Base-by-base conservation (phyloP, 352 stramenopile species). In the Phytophthora podocarpi region DNA sequence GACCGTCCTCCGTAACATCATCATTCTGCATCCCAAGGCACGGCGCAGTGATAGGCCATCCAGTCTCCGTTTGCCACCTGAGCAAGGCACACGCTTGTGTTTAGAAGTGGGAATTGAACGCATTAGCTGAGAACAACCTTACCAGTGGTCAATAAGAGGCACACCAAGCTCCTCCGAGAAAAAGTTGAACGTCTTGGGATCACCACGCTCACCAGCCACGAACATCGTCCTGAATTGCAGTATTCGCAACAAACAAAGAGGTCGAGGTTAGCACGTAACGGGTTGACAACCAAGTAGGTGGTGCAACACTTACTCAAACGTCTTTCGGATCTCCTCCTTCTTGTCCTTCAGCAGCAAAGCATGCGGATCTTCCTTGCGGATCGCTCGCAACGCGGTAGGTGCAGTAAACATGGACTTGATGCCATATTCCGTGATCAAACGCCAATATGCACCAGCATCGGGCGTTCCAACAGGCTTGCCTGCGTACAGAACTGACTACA, bases 371-470 rank as follows among this genome's bases (percentile, higher is more conserved):
- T 85, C 82, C 40, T 94, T 92, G 31, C 87, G 89, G 30, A 98
- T 96, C 13, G 88, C 87, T 51, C 91, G 83, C 50, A 97, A 67
- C 16, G 91, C 91, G 8, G 91, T 98, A n/a, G 91, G 91, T 8
- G 91, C 90, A n/a, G 85, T 97, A 77, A 97, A 98, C 58, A 98
- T 82, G 13, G 74, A 77, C 40, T 88, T 91, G 18, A 97, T 90
- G 10, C 83, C 76, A 61, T 97, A 91, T 42, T 94, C 78, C 24
- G 83, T 81, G 36, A 96, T 80, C 32, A 96, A 62, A 13, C 89
- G 74, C 91, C 91, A 98, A 57, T 94, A 98, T 10, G 79, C 84
- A 24, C 83, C 81, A 21, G 87, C 87, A 67, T 97, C 83, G 2
- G 89, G 89, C 23, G 89, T 96, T 34, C 85, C 79, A 40, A 97